A percentile compares a stretch with the other conserved stretches of the same genome.
Evolutionary conservation across 345 rosid species (phyloP).

Genomic region (Heritiera fomes): DNA sequence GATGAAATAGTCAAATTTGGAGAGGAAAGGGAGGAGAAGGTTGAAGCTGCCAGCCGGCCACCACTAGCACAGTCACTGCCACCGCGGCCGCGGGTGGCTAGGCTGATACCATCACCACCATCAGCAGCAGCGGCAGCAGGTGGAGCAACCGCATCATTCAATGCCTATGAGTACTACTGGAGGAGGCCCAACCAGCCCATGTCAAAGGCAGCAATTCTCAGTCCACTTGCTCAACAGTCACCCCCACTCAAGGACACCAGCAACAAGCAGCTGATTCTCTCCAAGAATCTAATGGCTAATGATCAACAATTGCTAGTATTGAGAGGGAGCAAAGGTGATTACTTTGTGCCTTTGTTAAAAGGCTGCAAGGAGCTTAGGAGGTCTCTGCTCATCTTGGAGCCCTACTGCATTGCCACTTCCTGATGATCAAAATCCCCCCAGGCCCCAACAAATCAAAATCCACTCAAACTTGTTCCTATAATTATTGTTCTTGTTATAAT

Average conservation of each 20-base stretch:
- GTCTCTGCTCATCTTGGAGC: slow-evolving; percentile 62
- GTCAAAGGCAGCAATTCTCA: slow-evolving; percentile 1
- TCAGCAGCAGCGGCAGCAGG: slow-evolving; percentile 28
- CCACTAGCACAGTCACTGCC: slow-evolving; percentile 64
- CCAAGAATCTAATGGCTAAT: slow-evolving; percentile 27
- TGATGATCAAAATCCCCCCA: slow-evolving; percentile 20
- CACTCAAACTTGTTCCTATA: not conserved
- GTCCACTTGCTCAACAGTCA: slow-evolving; percentile 25
- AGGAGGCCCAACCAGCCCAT: slow-evolving; percentile 46
- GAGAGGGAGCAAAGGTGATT: slow-evolving; percentile 37
- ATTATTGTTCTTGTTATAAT: not conserved
- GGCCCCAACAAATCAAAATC: not conserved
- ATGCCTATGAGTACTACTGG: slow-evolving; percentile 74
- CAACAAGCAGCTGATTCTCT: slow-evolving; percentile 16
- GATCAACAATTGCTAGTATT: slow-evolving; percentile 28
- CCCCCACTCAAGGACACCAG: slow-evolving; percentile 15
- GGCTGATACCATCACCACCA: slow-evolving; percentile 36
- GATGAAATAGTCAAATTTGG: slow-evolving; percentile 32
- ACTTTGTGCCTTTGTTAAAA: slow-evolving; percentile 39
- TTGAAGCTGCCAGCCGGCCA: slow-evolving; percentile 28
- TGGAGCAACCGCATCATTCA: slow-evolving; percentile 42
- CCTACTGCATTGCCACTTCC: slow-evolving; percentile 80
- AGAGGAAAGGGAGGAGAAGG: slow-evolving; percentile 22
- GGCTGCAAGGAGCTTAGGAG: slow-evolving; percentile 77
- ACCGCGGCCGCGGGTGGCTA: slow-evolving; percentile 45